Conservation (phyloP, 768 basidiomycete genomes). For the Macrocybe gigantea region DNA sequence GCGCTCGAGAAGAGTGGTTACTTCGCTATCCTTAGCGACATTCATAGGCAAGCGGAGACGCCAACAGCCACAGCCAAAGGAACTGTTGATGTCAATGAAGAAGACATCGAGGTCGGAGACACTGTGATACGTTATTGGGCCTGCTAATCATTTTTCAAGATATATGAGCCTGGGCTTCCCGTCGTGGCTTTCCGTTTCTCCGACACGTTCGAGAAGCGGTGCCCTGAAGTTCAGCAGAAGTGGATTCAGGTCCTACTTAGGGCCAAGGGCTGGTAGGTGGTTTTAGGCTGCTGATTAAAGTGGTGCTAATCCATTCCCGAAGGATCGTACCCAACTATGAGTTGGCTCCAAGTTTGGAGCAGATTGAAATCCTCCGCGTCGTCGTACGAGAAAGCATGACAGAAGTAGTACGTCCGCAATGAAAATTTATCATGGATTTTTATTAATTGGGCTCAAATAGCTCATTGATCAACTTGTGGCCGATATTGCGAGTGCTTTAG, state of each 20-base stretch:
- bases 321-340: constrained; percentile 52
- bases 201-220: constrained; percentile 45
- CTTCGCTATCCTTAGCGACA: constrained; percentile 48
- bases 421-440: constrained; percentile 43
- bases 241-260: constrained; percentile 51
- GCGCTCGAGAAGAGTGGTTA: constrained; percentile 54
- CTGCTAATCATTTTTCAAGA: constrained; percentile 19
- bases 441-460: constrained; percentile 37
- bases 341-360: constrained; percentile 45
- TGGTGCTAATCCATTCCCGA: not conserved
- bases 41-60: constrained; percentile 32
- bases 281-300: constrained; percentile 5
- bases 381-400: constrained; percentile 59
- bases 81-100: constrained; percentile 37
- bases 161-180: constrained; percentile 54
- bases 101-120: constrained; percentile 47
- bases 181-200: constrained; percentile 64
- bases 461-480: constrained; percentile 58
- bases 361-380: constrained; percentile 57
- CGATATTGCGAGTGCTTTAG: constrained; percentile 51
- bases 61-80: constrained; percentile 27
- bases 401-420: constrained; percentile 30
- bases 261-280: constrained; percentile 48
- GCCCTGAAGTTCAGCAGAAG: constrained; percentile 54
- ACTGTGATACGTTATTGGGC: constrained; percentile 3